Base-by-base conservation (phyloP, 75 land plant species). In the Pinus tabuliformis region DNA sequence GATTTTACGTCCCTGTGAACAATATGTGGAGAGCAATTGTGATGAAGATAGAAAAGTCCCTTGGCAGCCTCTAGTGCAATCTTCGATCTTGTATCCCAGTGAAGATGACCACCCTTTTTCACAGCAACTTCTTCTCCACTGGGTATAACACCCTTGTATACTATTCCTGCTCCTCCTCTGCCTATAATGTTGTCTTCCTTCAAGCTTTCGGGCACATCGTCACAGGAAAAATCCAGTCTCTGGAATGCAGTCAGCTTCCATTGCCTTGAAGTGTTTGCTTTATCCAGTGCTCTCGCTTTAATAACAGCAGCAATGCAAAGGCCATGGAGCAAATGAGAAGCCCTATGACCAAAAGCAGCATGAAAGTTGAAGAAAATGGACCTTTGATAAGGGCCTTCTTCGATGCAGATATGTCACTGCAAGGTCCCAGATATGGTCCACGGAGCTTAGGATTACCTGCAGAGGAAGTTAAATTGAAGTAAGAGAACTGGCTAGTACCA, bases 171-270 rank as follows among this genome's bases (percentile, higher is more conserved):
- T 24, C 96, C 96, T 81, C 86, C n/a, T n/a, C n/a, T 91, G 0
- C 93, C 96, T 12, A 93, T 91, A 5, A 93, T 83, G 73, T 91
- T 89, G 49, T 89, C 92, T 72, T 93, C 96, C 62, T 87, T 92
- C 76, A 93, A 72, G 74, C 83, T 84, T 56, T 84, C 84, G 62
- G 91, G 79, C 12, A 93, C 81, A 68, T 93, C 91, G 72, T 85
- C 88, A 58, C 80, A 83, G 15, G 83, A 81, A 82, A 93, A 93
- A 52, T 91, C 94, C 76, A 93, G 80, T 49, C 90, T 82, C 80
- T 93, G 94, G 87, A 91, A 93, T 1, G 96, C 82, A 12, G 96
- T 93, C 14, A 93, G 76, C 80, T 86, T 91, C 96, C 96, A 93
- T 3, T 84, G 59, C 24, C 86, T 82, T 3, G 88, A 76, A 64